A percentile compares a stretch with the other conserved stretches of the same genome.
Evolutionary conservation across 2,329 filamentous ascomycete genomes (phyloP).

Genomic region (Colletotrichum acutatum): DNA sequence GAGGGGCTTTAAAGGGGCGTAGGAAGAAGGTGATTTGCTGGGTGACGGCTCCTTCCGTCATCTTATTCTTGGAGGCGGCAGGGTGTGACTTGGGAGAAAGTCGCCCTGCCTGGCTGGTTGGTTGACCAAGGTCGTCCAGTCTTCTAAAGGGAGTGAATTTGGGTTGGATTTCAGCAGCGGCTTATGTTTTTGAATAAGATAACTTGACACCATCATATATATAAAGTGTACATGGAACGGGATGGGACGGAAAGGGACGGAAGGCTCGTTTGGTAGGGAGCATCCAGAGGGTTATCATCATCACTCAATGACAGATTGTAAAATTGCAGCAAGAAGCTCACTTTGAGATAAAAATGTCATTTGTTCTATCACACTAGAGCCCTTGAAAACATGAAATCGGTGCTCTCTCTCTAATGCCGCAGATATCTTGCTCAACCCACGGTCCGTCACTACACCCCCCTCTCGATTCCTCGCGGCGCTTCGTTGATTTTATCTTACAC

Average conservation of each 20-base stretch:
- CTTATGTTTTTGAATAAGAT: not conserved
- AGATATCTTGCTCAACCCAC: not conserved
- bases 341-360: not conserved
- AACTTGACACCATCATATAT: not conserved
- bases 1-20: no score
- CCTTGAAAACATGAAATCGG: not conserved
- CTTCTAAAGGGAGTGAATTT: not conserved
- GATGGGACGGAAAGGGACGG: not conserved
- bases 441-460: no score
- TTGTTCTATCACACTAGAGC: not conserved
- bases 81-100: not conserved
- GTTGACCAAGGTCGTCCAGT: not conserved
- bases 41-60: not conserved
- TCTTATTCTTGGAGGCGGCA: not conserved
- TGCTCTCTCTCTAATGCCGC: not conserved
- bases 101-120: not conserved
- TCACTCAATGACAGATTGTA: not conserved
- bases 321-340: not conserved
- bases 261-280: not conserved
- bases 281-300: not conserved
- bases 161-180: not conserved
- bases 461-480: not conserved
- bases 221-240: not conserved
- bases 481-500: slow-evolving; percentile 12
- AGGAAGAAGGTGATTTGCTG: no score